These are phyloP conservation scores for Termitomyces sp. DNA, from an alignment of 768 basidiomycete species.

Conservation along the genomic window DNA sequence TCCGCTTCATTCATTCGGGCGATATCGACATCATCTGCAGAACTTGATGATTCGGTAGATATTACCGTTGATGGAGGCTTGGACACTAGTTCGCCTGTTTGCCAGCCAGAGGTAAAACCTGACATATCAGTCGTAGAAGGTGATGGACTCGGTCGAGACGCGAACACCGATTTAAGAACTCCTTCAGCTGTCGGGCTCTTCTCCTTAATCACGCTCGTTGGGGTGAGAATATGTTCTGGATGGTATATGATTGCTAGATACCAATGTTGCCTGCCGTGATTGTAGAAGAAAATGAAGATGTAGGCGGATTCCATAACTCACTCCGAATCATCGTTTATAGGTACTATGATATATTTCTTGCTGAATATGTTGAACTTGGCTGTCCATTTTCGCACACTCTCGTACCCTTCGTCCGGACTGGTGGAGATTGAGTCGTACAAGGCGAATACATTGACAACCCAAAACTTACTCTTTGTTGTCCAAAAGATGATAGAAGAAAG, in stretches of 20 bases:
- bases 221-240: conserved; percentile 53
- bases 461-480: conserved; percentile 55
- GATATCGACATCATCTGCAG: not conserved
- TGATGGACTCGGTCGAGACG: not conserved
- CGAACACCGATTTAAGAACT: conserved; percentile 1
- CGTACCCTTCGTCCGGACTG: conserved; percentile 62
- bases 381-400: conserved; percentile 92
- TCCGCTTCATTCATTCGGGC: conserved; percentile 24
- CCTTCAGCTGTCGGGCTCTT: not conserved
- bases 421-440: conserved; percentile 9
- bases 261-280: conserved; percentile 77
- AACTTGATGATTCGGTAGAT: not conserved
- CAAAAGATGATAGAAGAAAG: conserved; percentile 97
- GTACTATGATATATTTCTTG: conserved; percentile 91
- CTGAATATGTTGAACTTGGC: conserved; percentile 80
- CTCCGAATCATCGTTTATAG: conserved; percentile 85
- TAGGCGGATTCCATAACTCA: conserved; percentile 28
- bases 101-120: not conserved
- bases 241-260: conserved; percentile 92
- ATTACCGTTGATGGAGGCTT: not conserved
- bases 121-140: not conserved
- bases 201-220: conserved; percentile 7
- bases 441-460: not conserved
- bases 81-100: not conserved
- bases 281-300: not conserved